Base-by-base conservation (phyloP, 345 rosid species). In the Rhizophora mangle region DNA sequence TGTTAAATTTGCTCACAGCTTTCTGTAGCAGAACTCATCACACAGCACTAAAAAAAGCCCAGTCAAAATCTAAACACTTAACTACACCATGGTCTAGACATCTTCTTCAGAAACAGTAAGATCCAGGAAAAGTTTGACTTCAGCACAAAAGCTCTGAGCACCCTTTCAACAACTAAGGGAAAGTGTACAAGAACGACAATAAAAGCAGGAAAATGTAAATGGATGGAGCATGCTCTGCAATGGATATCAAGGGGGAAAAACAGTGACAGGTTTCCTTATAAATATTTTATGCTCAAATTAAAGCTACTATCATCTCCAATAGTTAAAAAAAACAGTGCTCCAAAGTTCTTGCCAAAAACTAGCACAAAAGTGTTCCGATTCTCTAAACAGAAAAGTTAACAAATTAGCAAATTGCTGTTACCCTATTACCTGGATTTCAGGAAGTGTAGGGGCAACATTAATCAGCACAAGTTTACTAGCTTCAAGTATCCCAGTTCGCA, bases 401-500 rank as follows among this genome's bases (percentile, higher is more conserved):
- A 36, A 64, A 59, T 24, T 51, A 3, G 29, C 5, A 27, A 24
- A 56, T 4, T 43, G 15, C 16, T 9, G 46, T 39, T 2, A 39
- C 46, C 65, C 30, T 10, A 76, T 68, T 80, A 92, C 99, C 94
- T 95, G 99, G 69, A 95, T 70, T 63, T 90, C 96, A 60, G 92
- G 92, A 64, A 95, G 89, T 52, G 83, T 86, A 26, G 99, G 99
- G 49, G 99, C 96, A 65, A 95, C 82, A 80, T 95, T 95, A 70
- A 87, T 81, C 76, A 95, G 75, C 73, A 92, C 75, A 60, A 89
- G 91, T 82, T 92, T 95, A 67, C 91, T 86, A 63, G 89, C 98
- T 88, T 95, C 99, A 34, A 82, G 90, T 71, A 95, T 84, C 81
- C 98, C 99, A 31, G 99, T 95, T 72, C 99, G 87, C 77, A 95